A percentile compares a stretch with the other conserved stretches of the same genome.
Conservation (phyloP, 2,329 filamentous ascomycete genomes). For the Verticillium zaregamsianum region DNA sequence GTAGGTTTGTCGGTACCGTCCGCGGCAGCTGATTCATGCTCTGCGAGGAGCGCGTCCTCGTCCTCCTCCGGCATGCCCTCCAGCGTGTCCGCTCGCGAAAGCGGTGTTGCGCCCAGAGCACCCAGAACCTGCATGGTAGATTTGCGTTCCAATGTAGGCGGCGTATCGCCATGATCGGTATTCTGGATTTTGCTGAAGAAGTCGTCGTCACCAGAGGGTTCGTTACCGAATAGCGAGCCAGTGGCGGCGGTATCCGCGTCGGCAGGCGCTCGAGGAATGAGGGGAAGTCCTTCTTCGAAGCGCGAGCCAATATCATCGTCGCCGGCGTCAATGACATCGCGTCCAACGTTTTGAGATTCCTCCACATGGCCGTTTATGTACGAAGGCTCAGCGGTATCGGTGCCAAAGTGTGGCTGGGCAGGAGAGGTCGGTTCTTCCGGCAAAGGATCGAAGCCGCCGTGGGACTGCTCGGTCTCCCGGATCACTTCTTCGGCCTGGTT, state of each 20-base stretch:
- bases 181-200: slow-evolving; percentile 56
- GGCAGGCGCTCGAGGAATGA: slow-evolving; percentile 40
- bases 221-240: slow-evolving; percentile 34
- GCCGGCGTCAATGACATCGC: slow-evolving; percentile 34
- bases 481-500: slow-evolving; percentile 52
- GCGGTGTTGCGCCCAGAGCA: slow-evolving; percentile 34
- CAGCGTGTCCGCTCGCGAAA: slow-evolving; percentile 16
- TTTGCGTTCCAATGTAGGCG: slow-evolving; percentile 55
- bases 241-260: background rate
- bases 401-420: background rate
- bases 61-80: slow-evolving; percentile 27
- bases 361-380: slow-evolving; percentile 1
- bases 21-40: slow-evolving; percentile 13
- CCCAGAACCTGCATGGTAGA: slow-evolving; percentile 65
- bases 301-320: slow-evolving; percentile 50
- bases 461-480: slow-evolving; percentile 27
- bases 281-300: slow-evolving; percentile 66
- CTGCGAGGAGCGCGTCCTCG: slow-evolving; percentile 14
- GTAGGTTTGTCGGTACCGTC: slow-evolving; percentile 17
- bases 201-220: slow-evolving; percentile 48
- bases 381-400: background rate
- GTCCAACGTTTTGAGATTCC: slow-evolving; percentile 34
- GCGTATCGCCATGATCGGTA: slow-evolving; percentile 21
- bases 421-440: background rate
- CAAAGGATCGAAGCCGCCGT: slow-evolving; percentile 22